These are phyloP conservation scores for Parachlorella kessleri DNA, from an alignment of 139 green algal species.

Conservation along the genomic window DNA sequence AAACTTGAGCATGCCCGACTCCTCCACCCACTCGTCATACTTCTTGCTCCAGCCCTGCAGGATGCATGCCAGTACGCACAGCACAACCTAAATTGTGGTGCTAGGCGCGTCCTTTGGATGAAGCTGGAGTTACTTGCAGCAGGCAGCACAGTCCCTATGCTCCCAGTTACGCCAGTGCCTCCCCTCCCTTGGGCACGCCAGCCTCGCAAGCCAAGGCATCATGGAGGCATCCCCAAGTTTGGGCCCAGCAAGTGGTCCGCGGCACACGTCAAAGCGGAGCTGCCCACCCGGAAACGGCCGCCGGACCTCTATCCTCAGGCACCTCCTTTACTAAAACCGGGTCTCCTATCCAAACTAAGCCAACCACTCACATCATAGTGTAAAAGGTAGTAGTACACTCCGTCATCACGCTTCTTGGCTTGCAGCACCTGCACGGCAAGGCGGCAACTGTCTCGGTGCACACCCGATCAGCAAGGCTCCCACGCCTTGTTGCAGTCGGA, in stretches of 20 bases:
- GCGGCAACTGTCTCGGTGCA: too few species aligned
- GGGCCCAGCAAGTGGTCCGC: not conserved
- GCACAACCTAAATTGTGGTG: too few species aligned
- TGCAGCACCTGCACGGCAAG: slow-evolving; percentile 20
- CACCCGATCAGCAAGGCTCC: too few species aligned
- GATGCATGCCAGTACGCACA: too few species aligned
- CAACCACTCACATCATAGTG: slow-evolving; percentile 21
- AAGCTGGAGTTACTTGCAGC: too few species aligned
- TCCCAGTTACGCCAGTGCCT: too few species aligned
- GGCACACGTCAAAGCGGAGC: not conserved
- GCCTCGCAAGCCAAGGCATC: not conserved
- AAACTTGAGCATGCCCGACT: slow-evolving; percentile 37
- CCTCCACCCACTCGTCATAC: slow-evolving; percentile 82
- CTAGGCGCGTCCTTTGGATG: too few species aligned
- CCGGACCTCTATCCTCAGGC: too few species aligned
- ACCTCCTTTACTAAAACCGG: not conserved
- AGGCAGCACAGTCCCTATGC: too few species aligned
- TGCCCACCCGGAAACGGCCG: too few species aligned
- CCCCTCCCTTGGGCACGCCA: not conserved
- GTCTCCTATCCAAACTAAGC: not conserved
- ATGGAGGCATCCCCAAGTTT: not conserved
- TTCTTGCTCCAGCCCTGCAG: slow-evolving; percentile 78
- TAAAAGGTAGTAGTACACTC: slow-evolving; percentile 31
- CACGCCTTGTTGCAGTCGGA: too few species aligned
- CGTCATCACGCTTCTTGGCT: slow-evolving; percentile 27